phyloP scores from a whole-genome alignment of 495 filamentous ascomycete genomes.

The Penicillium bovifimosum region DNA sequence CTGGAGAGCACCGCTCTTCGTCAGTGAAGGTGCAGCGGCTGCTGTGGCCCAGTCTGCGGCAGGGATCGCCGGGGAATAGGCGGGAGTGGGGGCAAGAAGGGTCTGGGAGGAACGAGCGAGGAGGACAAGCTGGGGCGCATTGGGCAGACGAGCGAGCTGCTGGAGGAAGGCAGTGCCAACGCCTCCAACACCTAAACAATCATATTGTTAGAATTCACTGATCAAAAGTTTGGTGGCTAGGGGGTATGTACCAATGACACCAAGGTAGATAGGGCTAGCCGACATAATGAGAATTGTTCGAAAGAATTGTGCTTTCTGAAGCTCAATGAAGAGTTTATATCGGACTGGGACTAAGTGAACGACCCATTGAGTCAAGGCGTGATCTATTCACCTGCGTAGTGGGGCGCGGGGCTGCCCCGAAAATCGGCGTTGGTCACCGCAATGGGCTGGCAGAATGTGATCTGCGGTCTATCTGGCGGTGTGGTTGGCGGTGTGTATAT shows the following conservation, averaged over 20 bases:
- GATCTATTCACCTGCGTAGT: slow-evolving; percentile 4
- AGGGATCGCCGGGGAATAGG: slow-evolving; percentile 46
- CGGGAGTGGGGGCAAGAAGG: slow-evolving; percentile 51
- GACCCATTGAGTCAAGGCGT: slow-evolving; percentile 7
- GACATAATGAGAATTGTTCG: slow-evolving; percentile 29
- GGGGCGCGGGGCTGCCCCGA: slow-evolving; percentile 12
- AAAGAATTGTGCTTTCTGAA: neutral
- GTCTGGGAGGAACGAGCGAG: slow-evolving; percentile 76
- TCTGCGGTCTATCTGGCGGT: neutral
- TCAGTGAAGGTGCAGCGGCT: slow-evolving; percentile 50
- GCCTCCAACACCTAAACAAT: slow-evolving; percentile 70
- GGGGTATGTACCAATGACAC: slow-evolving; percentile 37
- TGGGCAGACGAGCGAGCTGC: slow-evolving; percentile 64
- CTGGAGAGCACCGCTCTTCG: slow-evolving; percentile 45
- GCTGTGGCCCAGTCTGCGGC: slow-evolving; percentile 49
- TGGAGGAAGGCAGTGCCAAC: slow-evolving; percentile 86
- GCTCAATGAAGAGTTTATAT: neutral
- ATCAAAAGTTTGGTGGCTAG: neutral
- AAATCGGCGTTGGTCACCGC: slow-evolving; percentile 6
- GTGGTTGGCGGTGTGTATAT: neutral
- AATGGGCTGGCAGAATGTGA: neutral
- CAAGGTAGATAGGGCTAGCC: slow-evolving; percentile 41
- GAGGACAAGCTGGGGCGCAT: slow-evolving; percentile 65
- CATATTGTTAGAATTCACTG: neutral
- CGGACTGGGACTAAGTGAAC: neutral